Percentiles rank a stretch among this genome's conserved stretches.
Evolutionary conservation across 306 rosid species (phyloP).

Genomic region (Argentina anserina): DNA sequence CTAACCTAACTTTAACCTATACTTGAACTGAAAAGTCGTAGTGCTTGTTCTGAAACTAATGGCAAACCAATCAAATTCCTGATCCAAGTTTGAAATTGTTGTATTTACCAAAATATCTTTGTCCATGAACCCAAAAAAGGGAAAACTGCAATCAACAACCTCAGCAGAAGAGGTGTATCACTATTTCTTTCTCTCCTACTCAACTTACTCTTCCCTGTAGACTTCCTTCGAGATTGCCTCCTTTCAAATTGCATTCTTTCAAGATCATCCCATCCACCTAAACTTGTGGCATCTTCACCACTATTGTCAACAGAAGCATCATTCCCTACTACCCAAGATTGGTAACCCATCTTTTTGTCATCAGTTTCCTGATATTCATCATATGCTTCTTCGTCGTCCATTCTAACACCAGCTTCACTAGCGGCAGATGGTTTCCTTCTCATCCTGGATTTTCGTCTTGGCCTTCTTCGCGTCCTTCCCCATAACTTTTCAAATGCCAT

Average conservation of each 20-base stretch:
- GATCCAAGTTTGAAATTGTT: constrained; percentile 12
- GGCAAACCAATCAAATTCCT: constrained; percentile 5
- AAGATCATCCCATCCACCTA: constrained; percentile 96
- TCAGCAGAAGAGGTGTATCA: constrained; percentile 72
- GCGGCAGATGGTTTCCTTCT: constrained; percentile 45
- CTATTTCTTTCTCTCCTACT: constrained; percentile 58
- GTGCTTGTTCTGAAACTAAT: constrained; percentile 12
- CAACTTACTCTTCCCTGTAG: constrained; percentile 51
- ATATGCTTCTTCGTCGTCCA: constrained; percentile 37
- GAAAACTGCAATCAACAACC: constrained; percentile 79
- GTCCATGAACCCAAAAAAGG: constrained; percentile 93
- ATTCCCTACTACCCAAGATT: constrained; percentile 72
- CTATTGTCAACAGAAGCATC: constrained; percentile 39
- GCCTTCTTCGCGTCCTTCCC: constrained; percentile 48
- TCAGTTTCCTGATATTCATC: constrained; percentile 38
- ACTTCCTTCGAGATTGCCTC: constrained; percentile 34
- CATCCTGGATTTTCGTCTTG: constrained; percentile 52
- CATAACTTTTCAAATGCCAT: constrained; percentile 74
- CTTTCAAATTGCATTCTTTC: constrained; percentile 42
- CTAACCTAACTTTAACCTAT: neutral
- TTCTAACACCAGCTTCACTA: constrained; percentile 10
- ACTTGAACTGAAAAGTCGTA: neutral
- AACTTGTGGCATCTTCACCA: constrained; percentile 25
- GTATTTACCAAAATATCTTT: constrained; percentile 55
- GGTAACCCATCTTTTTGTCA: constrained; percentile 44